These are phyloP conservation scores for Orbilia oligospora DNA, from an alignment of 2,329 filamentous ascomycete species.

Conservation along the genomic window DNA sequence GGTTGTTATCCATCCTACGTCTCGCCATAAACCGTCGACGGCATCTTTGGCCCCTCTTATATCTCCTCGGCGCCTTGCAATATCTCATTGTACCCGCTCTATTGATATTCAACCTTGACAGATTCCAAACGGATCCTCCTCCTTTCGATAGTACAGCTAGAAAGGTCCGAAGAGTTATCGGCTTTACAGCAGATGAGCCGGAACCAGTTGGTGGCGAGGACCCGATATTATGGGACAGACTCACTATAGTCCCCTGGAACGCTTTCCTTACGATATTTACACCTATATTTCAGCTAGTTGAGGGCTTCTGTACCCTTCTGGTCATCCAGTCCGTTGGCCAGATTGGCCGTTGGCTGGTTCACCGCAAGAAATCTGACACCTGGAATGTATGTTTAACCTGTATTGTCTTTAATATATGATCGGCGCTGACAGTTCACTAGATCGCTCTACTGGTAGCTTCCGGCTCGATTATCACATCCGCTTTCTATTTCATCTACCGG, in stretches of 20 bases:
- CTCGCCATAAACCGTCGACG: slow-evolving; percentile 69
- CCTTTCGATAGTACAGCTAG: slow-evolving; percentile 45
- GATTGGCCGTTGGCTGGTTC: slow-evolving; percentile 94
- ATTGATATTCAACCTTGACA: slow-evolving; percentile 94
- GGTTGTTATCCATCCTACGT: slow-evolving; percentile 84
- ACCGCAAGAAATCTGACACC: slow-evolving; percentile 84
- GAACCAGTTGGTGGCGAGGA: slow-evolving; percentile 60
- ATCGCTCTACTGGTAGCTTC: slow-evolving; percentile 90
- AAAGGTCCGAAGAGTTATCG: slow-evolving; percentile 44
- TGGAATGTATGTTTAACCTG: slow-evolving; percentile 83
- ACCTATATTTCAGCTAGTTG: slow-evolving; percentile 91
- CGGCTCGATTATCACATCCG: slow-evolving; percentile 90
- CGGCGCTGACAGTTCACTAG: slow-evolving; percentile 68
- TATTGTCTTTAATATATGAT: background rate
- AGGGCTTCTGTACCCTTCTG: slow-evolving; percentile 95
- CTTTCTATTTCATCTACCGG: slow-evolving; percentile 95
- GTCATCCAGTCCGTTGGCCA: slow-evolving; percentile 96
- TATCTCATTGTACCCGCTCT: slow-evolving; percentile 88
- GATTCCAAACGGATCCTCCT: slow-evolving; percentile 85
- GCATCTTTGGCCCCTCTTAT: slow-evolving; percentile 79
- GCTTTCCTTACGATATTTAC: slow-evolving; percentile 89
- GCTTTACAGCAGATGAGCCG: slow-evolving; percentile 48
- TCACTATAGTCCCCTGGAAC: slow-evolving; percentile 89
- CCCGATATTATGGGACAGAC: slow-evolving; percentile 76
- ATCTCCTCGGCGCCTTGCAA: slow-evolving; percentile 81